A percentile compares a stretch with the other conserved stretches of the same genome.
Evolutionary conservation across 805 yeast genomes (phyloP).

Genomic region (Lipomyces yamanashiensis): DNA sequence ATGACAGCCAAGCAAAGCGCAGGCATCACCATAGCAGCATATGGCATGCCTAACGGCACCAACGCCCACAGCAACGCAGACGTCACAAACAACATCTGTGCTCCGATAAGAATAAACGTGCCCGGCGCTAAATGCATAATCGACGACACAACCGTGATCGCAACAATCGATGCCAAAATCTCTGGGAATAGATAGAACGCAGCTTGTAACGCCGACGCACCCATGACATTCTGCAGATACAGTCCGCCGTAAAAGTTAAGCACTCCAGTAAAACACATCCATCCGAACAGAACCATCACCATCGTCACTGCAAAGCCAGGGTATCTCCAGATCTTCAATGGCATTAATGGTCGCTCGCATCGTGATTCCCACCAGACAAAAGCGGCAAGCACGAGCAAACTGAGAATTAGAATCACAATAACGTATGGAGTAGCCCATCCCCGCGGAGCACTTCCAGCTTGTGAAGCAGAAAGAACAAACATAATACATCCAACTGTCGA

Average conservation of each 20-base stretch:
- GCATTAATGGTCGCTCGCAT: slow-evolving; percentile 53
- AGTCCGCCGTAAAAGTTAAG: slow-evolving; percentile 50
- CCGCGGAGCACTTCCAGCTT: slow-evolving; percentile 48
- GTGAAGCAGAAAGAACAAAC: slow-evolving; percentile 53
- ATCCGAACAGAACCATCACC: slow-evolving; percentile 47
- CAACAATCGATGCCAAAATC: slow-evolving; percentile 49
- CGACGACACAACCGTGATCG: slow-evolving; percentile 53
- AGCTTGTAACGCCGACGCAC: slow-evolving; percentile 49
- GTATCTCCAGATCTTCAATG: slow-evolving; percentile 51
- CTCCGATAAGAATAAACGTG: slow-evolving; percentile 46
- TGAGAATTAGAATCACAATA: slow-evolving; percentile 50
- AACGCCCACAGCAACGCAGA: slow-evolving; percentile 53
- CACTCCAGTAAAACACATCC: slow-evolving; percentile 53
- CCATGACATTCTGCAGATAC: slow-evolving; percentile 51
- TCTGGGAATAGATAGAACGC: slow-evolving; percentile 53
- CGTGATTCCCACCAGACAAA: slow-evolving; percentile 49
- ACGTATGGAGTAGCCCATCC: slow-evolving; percentile 57
- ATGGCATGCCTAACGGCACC: slow-evolving; percentile 45
- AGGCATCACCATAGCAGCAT: slow-evolving; percentile 56
- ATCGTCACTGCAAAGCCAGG: slow-evolving; percentile 50
- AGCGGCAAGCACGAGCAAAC: slow-evolving; percentile 44
- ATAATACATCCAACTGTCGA: slow-evolving; percentile 50
- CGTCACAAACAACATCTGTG: slow-evolving; percentile 47
- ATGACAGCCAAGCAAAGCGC: slow-evolving; percentile 49
- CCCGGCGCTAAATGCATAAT: slow-evolving; percentile 55